phyloP scores from a whole-genome alignment of 2,329 filamentous ascomycete genomes.

The Hymenoscyphus salicellus region DNA sequence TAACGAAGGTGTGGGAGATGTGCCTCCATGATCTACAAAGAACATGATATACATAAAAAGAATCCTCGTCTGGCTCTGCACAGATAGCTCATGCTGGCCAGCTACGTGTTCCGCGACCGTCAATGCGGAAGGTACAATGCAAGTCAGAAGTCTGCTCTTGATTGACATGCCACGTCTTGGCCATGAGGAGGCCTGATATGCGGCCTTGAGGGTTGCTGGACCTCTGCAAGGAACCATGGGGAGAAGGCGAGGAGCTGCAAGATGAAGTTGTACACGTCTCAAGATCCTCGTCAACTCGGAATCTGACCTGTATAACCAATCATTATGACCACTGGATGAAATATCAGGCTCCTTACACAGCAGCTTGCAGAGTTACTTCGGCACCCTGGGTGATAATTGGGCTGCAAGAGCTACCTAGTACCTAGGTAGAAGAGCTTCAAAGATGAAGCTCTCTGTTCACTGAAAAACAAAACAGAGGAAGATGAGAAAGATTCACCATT shows the following conservation, averaged over 20 bases:
- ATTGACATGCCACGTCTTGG: slow-evolving; percentile 7
- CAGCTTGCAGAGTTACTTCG: neutral
- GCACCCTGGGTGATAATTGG: neutral
- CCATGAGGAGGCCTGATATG: slow-evolving; percentile 11
- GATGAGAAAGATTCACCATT: too few species aligned
- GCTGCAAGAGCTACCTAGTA: neutral
- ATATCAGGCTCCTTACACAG: slow-evolving; percentile 2
- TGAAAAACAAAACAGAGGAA: neutral
- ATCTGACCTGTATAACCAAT: neutral
- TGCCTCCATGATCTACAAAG: neutral
- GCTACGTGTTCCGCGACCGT: neutral
- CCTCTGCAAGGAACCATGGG: slow-evolving; percentile 3
- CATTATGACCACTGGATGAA: neutral
- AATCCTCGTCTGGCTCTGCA: neutral
- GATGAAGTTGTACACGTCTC: slow-evolving; percentile 15
- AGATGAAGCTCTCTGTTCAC: neutral
- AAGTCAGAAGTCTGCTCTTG: neutral
- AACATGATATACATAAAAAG: neutral
- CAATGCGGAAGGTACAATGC: slow-evolving; percentile 1
- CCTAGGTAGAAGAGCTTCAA: neutral
- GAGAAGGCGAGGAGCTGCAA: slow-evolving; percentile 9
- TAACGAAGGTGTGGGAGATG: neutral
- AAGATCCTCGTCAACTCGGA: slow-evolving; percentile 6
- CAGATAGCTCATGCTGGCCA: neutral
- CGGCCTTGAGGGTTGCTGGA: slow-evolving; percentile 5